These are phyloP conservation scores for Geranium incanum DNA, from an alignment of 441 rosid genomes.

Conservation along the genomic window DNA sequence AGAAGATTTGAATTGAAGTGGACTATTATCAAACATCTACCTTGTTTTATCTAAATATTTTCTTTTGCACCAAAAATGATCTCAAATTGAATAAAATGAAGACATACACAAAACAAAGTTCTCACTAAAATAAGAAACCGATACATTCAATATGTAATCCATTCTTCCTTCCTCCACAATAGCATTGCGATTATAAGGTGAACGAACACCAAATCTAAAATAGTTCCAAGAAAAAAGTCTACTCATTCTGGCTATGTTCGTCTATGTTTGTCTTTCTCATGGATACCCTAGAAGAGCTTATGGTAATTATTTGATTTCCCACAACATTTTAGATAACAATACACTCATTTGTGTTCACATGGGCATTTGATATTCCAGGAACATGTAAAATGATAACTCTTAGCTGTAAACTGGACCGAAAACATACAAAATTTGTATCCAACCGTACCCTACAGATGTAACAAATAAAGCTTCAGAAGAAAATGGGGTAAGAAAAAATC, in stretches of 20 bases:
- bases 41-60: neutral
- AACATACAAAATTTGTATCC: neutral
- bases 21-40: neutral
- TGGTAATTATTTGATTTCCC: neutral
- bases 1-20: neutral
- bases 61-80: neutral
- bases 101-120: neutral
- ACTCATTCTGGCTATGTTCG: neutral
- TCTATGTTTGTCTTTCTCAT: neutral
- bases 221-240: neutral
- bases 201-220: neutral
- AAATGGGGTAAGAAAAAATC: neutral
- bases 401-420: neutral
- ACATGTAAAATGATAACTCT: neutral
- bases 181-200: neutral
- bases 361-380: neutral
- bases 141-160: neutral
- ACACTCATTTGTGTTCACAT: neutral
- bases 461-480: neutral
- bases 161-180: neutral
- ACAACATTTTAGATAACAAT: neutral
- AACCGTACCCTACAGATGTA: neutral
- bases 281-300: neutral
- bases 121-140: neutral
- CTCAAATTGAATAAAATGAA: neutral